phyloP scores from a whole-genome alignment of 2,329 filamentous ascomycete genomes.

The Beauveria bassiana region DNA sequence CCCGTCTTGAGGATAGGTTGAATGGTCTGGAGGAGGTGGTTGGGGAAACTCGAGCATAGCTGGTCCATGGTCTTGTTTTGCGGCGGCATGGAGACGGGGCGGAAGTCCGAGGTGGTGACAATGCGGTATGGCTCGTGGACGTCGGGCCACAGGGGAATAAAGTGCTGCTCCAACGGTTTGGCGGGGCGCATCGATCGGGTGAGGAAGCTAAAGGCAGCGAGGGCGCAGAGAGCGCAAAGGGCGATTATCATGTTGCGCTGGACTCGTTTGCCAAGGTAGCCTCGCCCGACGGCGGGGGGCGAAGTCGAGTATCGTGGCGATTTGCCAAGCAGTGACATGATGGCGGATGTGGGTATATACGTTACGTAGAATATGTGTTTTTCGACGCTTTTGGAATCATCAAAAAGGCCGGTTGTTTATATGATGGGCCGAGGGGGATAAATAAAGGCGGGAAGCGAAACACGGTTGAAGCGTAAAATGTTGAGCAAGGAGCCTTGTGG shows the following conservation, averaged over 20 bases:
- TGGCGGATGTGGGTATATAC: not conserved
- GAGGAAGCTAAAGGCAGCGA: not conserved
- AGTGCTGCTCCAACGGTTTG: not conserved
- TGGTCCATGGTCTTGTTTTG: conserved; percentile 14
- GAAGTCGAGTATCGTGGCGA: not conserved
- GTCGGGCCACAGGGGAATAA: not conserved
- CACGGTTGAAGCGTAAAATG: too few relatives aligned
- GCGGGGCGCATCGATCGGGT: not conserved
- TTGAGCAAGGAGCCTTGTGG: too few relatives aligned
- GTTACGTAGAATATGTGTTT: not conserved
- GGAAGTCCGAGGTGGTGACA: conserved; percentile 21
- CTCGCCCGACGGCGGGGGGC: not conserved
- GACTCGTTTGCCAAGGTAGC: not conserved
- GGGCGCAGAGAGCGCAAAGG: not conserved
- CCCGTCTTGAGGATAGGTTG: conserved; percentile 40
- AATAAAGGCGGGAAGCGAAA: too few relatives aligned
- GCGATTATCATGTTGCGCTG: not conserved
- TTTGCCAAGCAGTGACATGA: not conserved
- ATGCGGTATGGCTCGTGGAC: conserved; percentile 15
- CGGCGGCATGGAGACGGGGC: conserved; percentile 16
- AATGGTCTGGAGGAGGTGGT: conserved; percentile 18
- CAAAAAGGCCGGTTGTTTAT: not conserved
- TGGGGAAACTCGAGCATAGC: conserved; percentile 22
- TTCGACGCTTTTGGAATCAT: too few relatives aligned
- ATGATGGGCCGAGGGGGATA: not conserved